phyloP scores from a whole-genome alignment of 2,329 filamentous ascomycete genomes.

The Botrytis tulipae region DNA sequence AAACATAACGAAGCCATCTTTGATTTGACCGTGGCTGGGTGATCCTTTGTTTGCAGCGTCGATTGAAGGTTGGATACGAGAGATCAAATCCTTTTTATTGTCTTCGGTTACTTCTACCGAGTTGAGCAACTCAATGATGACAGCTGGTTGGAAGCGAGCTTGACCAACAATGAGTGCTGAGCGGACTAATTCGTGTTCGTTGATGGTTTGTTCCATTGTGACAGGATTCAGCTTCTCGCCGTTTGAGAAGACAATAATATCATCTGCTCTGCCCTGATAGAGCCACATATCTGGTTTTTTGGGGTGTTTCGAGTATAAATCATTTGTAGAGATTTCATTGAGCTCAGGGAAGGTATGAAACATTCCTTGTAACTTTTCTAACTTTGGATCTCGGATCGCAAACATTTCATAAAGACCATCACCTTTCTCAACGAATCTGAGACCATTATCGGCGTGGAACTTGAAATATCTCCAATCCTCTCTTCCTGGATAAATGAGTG shows the following conservation, averaged over 20 bases:
- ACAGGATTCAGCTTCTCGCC: constrained; percentile 42
- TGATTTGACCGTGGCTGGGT: constrained; percentile 17
- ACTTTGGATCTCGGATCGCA: constrained; percentile 6
- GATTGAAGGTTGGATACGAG: constrained; percentile 27
- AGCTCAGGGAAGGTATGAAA: constrained; percentile 21
- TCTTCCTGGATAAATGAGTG: not conserved
- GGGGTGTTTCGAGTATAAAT: constrained; percentile 14
- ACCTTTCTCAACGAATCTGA: not conserved
- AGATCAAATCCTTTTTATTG: constrained; percentile 22
- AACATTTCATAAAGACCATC: constrained; percentile 13
- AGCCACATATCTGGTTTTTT: constrained; percentile 5
- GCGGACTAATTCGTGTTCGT: constrained; percentile 3
- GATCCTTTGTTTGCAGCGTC: constrained; percentile 20
- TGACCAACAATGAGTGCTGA: constrained; percentile 29
- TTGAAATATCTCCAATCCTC: constrained; percentile 19
- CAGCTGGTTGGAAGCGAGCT: constrained; percentile 21
- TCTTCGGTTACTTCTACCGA: not conserved
- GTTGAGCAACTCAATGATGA: constrained; percentile 19
- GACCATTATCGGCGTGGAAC: constrained; percentile 9
- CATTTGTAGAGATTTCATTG: constrained; percentile 10
- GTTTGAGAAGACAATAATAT: constrained; percentile 44
- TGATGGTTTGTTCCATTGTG: constrained; percentile 14
- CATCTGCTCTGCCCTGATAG: constrained; percentile 37
- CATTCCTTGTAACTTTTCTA: constrained; percentile 12
- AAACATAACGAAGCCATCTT: constrained; percentile 12